Percentiles rank a stretch among this genome's conserved stretches.
These are phyloP conservation scores for Colletotrichum sp. DNA, from an alignment of 2,329 filamentous ascomycete genomes.

Conservation along the genomic window DNA sequence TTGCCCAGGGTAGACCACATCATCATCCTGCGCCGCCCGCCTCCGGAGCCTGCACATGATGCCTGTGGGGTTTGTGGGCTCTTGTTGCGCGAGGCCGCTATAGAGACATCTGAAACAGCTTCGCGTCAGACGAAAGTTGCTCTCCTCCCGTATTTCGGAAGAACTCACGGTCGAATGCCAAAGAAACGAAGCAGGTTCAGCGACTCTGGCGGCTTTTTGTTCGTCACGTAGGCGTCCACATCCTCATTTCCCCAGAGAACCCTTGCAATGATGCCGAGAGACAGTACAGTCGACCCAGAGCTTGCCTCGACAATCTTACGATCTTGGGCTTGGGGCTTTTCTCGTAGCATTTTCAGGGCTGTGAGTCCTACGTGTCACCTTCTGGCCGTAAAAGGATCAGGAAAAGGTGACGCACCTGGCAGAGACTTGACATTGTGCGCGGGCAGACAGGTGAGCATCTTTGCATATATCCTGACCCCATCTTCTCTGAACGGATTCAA, in stretches of 20 bases:
- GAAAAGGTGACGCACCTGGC: constrained; percentile 45
- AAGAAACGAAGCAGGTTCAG: constrained; percentile 38
- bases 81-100: constrained; percentile 38
- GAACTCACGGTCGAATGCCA: constrained; percentile 35
- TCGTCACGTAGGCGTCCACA: constrained; percentile 51
- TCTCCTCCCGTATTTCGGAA: too few relatives aligned
- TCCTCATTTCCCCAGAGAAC: constrained; percentile 43
- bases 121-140: too few relatives aligned
- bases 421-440: constrained; percentile 68
- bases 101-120: too few relatives aligned
- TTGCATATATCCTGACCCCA: constrained; percentile 67
- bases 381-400: background rate
- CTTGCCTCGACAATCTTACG: constrained; percentile 10
- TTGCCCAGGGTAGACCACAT: constrained; percentile 35
- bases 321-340: background rate
- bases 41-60: constrained; percentile 32
- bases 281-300: constrained; percentile 8
- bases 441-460: constrained; percentile 68
- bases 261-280: constrained; percentile 34
- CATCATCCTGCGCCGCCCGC: constrained; percentile 29
- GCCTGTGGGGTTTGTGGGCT: constrained; percentile 34
- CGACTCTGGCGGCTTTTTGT: constrained; percentile 45
- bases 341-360: constrained; percentile 5
- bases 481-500: constrained; percentile 62
- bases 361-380: fast-evolving